Percentiles rank a stretch among this genome's conserved stretches.
Evolutionary conservation across 306 rosid genomes (phyloP).

Genomic region (Pyrus pyrifolia): DNA sequence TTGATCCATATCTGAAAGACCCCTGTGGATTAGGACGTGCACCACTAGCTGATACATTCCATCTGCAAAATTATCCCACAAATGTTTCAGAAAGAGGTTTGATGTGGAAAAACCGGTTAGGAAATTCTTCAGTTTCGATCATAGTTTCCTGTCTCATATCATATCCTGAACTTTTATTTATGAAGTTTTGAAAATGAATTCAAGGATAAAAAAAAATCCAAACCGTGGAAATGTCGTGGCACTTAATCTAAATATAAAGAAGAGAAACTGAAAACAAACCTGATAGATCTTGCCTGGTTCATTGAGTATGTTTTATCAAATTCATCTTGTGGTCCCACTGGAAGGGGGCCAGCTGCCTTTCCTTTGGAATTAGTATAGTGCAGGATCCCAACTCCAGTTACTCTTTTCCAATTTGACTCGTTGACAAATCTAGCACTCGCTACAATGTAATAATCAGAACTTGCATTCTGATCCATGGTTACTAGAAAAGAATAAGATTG

Average conservation of each 20-base stretch:
- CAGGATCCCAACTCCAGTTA: slow-evolving; percentile 88
- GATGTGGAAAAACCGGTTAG: background rate
- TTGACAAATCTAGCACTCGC: slow-evolving; percentile 95
- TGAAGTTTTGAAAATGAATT: background rate
- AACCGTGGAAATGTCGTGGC: background rate
- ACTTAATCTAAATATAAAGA: background rate
- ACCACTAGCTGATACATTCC: slow-evolving; percentile 98
- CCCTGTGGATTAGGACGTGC: slow-evolving; percentile 99
- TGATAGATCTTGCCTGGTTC: slow-evolving; percentile 98
- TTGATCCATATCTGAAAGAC: slow-evolving; percentile 89
- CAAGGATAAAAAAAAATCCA: background rate
- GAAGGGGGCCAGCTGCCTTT: slow-evolving; percentile 85
- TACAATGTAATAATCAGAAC: slow-evolving; percentile 86
- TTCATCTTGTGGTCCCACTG: slow-evolving; percentile 66
- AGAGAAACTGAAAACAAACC: slow-evolving; percentile 35
- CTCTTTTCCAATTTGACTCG: slow-evolving; percentile 71
- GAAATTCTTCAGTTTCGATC: background rate
- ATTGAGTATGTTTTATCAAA: slow-evolving; percentile 91
- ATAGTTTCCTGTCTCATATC: background rate
- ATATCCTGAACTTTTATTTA: too few species aligned
- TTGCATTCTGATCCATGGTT: slow-evolving; percentile 86
- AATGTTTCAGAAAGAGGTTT: slow-evolving; percentile 4
- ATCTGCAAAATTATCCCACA: slow-evolving; percentile 41
- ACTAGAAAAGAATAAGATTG: slow-evolving; percentile 90
- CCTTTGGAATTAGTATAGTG: slow-evolving; percentile 89